Conservation (phyloP, 1,284 basidiomycete species). For the Puccinia hordei region DNA sequence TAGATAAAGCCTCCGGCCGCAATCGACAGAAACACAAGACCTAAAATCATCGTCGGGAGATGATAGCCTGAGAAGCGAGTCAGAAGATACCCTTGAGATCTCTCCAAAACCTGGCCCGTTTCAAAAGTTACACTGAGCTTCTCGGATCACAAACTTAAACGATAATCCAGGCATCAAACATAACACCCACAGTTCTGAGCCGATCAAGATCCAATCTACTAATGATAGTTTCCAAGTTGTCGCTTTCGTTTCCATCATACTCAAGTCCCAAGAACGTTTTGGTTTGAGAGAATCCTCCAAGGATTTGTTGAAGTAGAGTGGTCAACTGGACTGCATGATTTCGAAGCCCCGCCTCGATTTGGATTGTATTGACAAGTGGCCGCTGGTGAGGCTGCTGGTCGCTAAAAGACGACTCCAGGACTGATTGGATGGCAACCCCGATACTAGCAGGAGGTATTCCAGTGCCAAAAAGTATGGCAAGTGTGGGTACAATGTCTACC, state of each 20-base stretch:
- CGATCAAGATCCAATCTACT: slow-evolving; percentile 6
- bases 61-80: slow-evolving; percentile 51
- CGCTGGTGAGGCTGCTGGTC: not conserved
- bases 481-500: slow-evolving; percentile 55
- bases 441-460: slow-evolving; percentile 55
- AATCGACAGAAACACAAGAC: slow-evolving; percentile 14
- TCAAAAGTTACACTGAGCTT: not conserved
- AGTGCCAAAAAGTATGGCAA: slow-evolving; percentile 52
- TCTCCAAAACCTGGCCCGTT: slow-evolving; percentile 51
- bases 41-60: slow-evolving; percentile 37
- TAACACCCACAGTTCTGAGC: slow-evolving; percentile 23
- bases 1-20: slow-evolving; percentile 8
- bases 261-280: slow-evolving; percentile 5
- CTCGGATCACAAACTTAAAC: not conserved
- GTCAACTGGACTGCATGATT: slow-evolving; percentile 37
- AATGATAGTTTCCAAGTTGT: slow-evolving; percentile 11
- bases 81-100: slow-evolving; percentile 52
- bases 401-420: slow-evolving; percentile 12
- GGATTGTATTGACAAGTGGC: not conserved
- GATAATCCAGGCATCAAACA: not conserved
- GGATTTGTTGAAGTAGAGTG: not conserved
- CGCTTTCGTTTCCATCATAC: not conserved
- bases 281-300: not conserved
- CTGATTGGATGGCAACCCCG: slow-evolving; percentile 53
- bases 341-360: slow-evolving; percentile 18